Evolutionary conservation across 1,139 yeast species (phyloP).

Genomic region (Diutina sp.): DNA sequence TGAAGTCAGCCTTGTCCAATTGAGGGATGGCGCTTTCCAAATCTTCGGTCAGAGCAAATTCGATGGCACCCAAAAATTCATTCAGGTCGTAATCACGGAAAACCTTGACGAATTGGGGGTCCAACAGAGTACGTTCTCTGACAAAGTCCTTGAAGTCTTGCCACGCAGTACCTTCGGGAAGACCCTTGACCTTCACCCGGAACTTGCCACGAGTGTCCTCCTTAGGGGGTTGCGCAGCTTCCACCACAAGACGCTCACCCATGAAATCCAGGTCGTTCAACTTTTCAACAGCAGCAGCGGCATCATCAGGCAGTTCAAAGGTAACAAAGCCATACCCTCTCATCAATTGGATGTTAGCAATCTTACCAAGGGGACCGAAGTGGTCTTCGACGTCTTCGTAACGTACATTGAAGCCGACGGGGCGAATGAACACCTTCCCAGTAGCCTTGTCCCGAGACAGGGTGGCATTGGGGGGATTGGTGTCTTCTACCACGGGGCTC

Average conservation of each 20-base stretch:
- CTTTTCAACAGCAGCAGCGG: constrained; percentile 52
- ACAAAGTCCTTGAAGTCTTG: constrained; percentile 76
- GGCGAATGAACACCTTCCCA: constrained; percentile 8
- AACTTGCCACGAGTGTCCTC: constrained; percentile 55
- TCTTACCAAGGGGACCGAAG: constrained; percentile 51
- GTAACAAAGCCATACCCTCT: constrained; percentile 72
- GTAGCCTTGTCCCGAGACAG: neutral
- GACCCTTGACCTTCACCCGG: constrained; percentile 55
- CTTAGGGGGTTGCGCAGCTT: constrained; percentile 52
- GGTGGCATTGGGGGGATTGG: neutral
- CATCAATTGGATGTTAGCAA: constrained; percentile 55
- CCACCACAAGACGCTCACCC: constrained; percentile 55
- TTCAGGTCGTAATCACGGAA: constrained; percentile 44
- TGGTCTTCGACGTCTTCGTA: constrained; percentile 52
- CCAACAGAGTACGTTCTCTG: constrained; percentile 51
- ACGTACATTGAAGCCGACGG: constrained; percentile 13
- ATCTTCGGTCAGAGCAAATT: constrained; percentile 65
- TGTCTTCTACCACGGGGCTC: neutral
- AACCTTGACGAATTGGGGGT: constrained; percentile 64
- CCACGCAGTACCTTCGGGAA: constrained; percentile 74
- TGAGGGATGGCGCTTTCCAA: constrained; percentile 55
- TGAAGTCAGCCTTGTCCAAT: constrained; percentile 60
- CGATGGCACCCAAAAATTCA: constrained; percentile 67
- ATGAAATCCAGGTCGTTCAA: constrained; percentile 44
- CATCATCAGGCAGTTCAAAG: constrained; percentile 53